Conservation (phyloP, 441 rosid genomes). For the Pelargonium fulgidum region DNA sequence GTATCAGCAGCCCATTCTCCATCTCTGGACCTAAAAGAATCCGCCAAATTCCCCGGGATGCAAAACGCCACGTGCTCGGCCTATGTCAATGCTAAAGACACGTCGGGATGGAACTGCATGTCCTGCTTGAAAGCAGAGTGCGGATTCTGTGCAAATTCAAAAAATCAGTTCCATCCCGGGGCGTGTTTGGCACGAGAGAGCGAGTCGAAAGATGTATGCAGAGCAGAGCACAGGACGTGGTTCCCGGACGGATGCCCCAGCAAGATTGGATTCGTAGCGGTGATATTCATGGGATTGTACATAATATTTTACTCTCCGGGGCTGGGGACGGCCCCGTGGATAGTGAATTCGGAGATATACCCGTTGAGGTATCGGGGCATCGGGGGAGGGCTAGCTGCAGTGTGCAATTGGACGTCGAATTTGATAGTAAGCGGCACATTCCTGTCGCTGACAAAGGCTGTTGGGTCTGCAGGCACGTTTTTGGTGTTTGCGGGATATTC, state of each 20-base stretch:
- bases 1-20: conserved; percentile 58
- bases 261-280: background rate
- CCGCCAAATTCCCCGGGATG: conserved; percentile 35
- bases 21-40: conserved; percentile 27
- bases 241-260: background rate
- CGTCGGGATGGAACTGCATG: background rate
- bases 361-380: background rate
- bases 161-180: conserved; percentile 12
- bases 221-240: background rate
- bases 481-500: background rate
- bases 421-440: background rate
- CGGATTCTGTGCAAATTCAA: conserved; percentile 5
- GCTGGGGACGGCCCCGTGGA: background rate
- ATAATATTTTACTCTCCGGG: background rate
- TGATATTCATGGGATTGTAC: background rate
- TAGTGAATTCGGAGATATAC: background rate
- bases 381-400: background rate
- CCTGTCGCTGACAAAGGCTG: background rate
- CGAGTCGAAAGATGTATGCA: background rate
- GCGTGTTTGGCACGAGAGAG: background rate
- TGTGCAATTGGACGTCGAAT: background rate
- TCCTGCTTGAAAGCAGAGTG: background rate
- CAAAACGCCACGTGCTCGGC: conserved; percentile 58
- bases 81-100: conserved; percentile 4
- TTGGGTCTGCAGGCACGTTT: background rate